Base-by-base conservation (phyloP, 2,329 filamentous ascomycete species). In the Neonectria punicea region DNA sequence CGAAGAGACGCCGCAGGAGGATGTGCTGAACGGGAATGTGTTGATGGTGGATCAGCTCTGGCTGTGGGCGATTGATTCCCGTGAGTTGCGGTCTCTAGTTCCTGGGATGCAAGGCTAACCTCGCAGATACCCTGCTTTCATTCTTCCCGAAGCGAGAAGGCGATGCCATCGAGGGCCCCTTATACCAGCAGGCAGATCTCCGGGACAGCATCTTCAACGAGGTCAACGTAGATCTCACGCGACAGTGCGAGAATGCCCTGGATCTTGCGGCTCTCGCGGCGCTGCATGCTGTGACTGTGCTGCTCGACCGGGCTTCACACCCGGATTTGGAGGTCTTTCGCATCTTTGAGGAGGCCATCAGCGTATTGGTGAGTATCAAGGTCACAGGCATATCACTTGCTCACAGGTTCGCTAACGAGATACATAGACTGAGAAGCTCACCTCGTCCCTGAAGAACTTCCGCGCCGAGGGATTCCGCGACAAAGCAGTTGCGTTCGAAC, bases 31-130 rank as follows among this genome's bases (percentile, higher is more conserved):
- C 28, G 86, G 87, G 0, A 89, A 90, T 43, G 82, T 88, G 3
- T 74, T 91, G n/a, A 90, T 91, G 87, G 86, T 91, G 0, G 89
- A 91, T 63, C 88, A 91, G 70, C 75, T 91, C 1, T 91, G 89
- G 89, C 74, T 90, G 0, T 88, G 86, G 86, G 83, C 81, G 0
- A 80, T 88, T n/a, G 81, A 87, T 59, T 84, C 79, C 16, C 83
- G 85, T 86, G 73, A 77, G 83, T 77, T 2, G 0, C 13, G 1
- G 1, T 0, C 0, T 0, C 1, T 1, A 22, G 5, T 0, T 4
- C 0, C 2, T 30, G 0, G 8, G 46, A 2, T 4, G n/a, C 1
- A 3, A 13, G 2, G 22, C 66, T 73, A 9, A 73, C 14, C 0
- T 10, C 1, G 1, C 0, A 86, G 84, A 82, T 18, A 87, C 85